phyloP scores from a whole-genome alignment of 139 green algal genomes.

The Closterium sp. region DNA sequence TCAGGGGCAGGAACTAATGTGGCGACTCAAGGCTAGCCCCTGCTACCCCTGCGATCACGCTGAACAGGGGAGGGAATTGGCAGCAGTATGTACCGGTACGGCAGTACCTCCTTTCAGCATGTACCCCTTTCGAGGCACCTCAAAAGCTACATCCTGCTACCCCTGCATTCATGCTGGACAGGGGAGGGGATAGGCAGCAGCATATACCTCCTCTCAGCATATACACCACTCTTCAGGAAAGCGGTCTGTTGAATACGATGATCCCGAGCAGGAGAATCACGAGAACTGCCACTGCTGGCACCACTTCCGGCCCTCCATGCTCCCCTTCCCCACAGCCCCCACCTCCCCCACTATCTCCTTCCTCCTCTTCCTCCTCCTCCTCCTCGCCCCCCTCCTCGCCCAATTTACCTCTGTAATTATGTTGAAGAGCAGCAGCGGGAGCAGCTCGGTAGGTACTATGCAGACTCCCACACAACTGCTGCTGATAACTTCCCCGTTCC shows the following conservation, averaged over 20 bases:
- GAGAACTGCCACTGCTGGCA: background rate
- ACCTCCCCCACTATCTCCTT: too few species aligned
- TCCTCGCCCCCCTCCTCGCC: background rate
- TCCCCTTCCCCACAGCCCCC: background rate
- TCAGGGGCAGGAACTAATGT: too few species aligned
- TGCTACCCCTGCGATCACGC: background rate
- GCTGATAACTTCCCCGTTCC: background rate
- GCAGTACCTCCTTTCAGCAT: too few species aligned
- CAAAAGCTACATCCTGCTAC: too few species aligned
- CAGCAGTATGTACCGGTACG: too few species aligned
- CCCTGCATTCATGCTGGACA: too few species aligned
- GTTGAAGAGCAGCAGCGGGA: background rate
- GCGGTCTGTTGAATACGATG: background rate
- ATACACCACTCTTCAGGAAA: too few species aligned
- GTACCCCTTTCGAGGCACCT: too few species aligned
- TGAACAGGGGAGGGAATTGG: background rate
- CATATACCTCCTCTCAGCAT: too few species aligned
- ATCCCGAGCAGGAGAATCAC: background rate
- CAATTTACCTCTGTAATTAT: background rate
- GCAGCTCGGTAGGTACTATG: background rate
- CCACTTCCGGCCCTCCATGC: background rate
- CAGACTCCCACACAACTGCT: too few species aligned
- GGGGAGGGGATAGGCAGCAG: too few species aligned
- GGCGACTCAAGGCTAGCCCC: background rate
- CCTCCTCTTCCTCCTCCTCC: too few species aligned